Percentiles rank a stretch among this genome's conserved stretches.
phyloP scores from a whole-genome alignment of 305 asterid genomes.

The Fraxinus latifolia region DNA sequence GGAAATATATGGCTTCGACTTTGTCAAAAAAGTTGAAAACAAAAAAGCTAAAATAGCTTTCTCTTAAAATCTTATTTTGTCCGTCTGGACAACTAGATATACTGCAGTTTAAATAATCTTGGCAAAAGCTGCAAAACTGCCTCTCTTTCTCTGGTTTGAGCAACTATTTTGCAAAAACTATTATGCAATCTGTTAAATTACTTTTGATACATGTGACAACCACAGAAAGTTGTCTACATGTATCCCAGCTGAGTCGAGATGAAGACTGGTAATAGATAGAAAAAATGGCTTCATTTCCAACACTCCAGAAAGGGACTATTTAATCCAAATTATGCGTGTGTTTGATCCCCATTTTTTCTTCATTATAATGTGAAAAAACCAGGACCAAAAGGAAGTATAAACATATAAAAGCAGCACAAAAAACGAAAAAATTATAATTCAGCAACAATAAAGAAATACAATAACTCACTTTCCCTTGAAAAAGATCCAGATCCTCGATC shows the following conservation, averaged over 20 bases:
- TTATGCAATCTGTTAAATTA: not conserved
- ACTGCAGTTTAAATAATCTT: not conserved
- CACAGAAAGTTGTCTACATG: not conserved
- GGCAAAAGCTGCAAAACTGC: not conserved
- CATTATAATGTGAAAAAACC: not conserved
- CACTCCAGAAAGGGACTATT: not conserved
- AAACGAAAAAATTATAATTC: not conserved
- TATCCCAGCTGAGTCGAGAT: not conserved
- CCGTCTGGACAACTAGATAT: not conserved
- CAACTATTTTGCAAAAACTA: not conserved
- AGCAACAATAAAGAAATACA: slow-evolving; percentile 2
- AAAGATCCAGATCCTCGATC: slow-evolving; percentile 93
- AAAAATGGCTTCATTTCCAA: not conserved
- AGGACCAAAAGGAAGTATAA: not conserved
- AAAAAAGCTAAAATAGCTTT: not conserved
- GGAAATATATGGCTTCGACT: not conserved
- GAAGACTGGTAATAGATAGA: not conserved
- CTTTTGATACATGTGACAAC: not conserved
- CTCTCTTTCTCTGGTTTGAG: not conserved
- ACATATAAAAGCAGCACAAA: not conserved
- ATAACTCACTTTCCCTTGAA: slow-evolving; percentile 88
- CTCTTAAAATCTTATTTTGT: not conserved
- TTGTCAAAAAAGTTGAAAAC: not conserved
- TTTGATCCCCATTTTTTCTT: not conserved
- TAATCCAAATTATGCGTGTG: slow-evolving; percentile 4